phyloP scores from a whole-genome alignment of 2,329 filamentous ascomycete species.

The Capronia epimyces region DNA sequence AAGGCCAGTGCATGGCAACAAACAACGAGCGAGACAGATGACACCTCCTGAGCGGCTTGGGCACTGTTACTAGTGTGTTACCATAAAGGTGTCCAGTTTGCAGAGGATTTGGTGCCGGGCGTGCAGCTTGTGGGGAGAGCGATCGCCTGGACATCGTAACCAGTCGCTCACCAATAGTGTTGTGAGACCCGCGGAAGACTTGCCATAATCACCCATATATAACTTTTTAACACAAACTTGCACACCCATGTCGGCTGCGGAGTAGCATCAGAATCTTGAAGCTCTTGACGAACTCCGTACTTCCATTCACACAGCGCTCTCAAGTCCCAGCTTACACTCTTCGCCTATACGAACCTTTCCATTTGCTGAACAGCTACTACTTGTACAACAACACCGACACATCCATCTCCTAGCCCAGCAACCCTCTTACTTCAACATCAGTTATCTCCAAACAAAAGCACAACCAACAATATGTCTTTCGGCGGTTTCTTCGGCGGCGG shows the following conservation, averaged over 20 bases:
- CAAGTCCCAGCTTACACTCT: not conserved
- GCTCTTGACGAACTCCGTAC: not conserved
- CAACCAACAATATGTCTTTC: conserved; percentile 26
- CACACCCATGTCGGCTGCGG: not conserved
- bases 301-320: not conserved
- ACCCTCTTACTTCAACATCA: too few relatives aligned
- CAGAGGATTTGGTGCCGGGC: not conserved
- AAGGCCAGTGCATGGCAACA: conserved; percentile 14
- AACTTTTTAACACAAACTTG: not conserved
- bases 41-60: not conserved
- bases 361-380: too few relatives aligned
- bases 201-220: not conserved
- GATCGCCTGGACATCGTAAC: not conserved
- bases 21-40: not conserved
- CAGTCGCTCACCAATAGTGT: not conserved
- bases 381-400: too few relatives aligned
- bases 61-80: not conserved
- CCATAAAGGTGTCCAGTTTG: conserved; percentile 8
- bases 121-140: conserved; percentile 2
- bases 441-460: too few relatives aligned
- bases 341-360: too few relatives aligned
- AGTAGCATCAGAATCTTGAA: not conserved
- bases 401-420: too few relatives aligned
- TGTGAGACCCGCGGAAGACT: not conserved
- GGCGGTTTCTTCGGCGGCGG: conserved; percentile 36